Percentiles rank a stretch among this genome's conserved stretches.
phyloP scores from a whole-genome alignment of 2,329 filamentous ascomycete genomes.

The Neurospora crassa region DNA sequence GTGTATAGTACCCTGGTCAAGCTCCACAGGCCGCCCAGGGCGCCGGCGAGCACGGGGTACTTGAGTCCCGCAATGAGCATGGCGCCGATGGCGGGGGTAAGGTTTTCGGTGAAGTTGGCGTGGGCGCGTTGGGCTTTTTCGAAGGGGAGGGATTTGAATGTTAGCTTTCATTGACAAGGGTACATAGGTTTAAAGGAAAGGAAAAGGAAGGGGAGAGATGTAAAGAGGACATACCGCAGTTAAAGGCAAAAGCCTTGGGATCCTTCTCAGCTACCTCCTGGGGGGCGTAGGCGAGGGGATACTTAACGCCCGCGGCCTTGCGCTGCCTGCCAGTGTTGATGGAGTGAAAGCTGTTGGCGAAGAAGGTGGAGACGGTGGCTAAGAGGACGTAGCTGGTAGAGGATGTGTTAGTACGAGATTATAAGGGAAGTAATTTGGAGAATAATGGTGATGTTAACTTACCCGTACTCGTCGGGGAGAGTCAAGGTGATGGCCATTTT shows the following conservation, averaged over 20 bases:
- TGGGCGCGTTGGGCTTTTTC: constrained; percentile 48
- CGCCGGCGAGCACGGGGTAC: constrained; percentile 41
- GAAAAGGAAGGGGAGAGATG: neutral
- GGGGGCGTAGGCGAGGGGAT: constrained; percentile 48
- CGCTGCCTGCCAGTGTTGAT: constrained; percentile 38
- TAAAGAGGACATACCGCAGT: constrained; percentile 39
- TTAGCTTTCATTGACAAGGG: neutral
- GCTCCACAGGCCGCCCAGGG: constrained; percentile 42
- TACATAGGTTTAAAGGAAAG: neutral
- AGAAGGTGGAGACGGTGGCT: constrained; percentile 45
- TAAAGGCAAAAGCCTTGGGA: constrained; percentile 46
- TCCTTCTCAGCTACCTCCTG: constrained; percentile 45
- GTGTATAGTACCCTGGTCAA: constrained; percentile 45
- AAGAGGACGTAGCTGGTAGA: constrained; percentile 50
- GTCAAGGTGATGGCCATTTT: constrained; percentile 33
- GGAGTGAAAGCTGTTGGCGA: constrained; percentile 46
- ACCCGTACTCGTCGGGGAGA: constrained; percentile 43
- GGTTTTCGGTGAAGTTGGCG: constrained; percentile 54
- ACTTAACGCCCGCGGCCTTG: constrained; percentile 42
- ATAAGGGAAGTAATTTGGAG: neutral
- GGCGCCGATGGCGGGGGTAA: constrained; percentile 39
- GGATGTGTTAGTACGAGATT: constrained; percentile 4
- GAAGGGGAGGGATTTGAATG: neutral
- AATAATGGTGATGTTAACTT: constrained; percentile 16
- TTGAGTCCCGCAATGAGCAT: constrained; percentile 47